Percentiles rank a stretch among this genome's conserved stretches.
phyloP scores from a whole-genome alignment of 2,329 filamentous ascomycete species.

The Pseudocercospora fijiensis region DNA sequence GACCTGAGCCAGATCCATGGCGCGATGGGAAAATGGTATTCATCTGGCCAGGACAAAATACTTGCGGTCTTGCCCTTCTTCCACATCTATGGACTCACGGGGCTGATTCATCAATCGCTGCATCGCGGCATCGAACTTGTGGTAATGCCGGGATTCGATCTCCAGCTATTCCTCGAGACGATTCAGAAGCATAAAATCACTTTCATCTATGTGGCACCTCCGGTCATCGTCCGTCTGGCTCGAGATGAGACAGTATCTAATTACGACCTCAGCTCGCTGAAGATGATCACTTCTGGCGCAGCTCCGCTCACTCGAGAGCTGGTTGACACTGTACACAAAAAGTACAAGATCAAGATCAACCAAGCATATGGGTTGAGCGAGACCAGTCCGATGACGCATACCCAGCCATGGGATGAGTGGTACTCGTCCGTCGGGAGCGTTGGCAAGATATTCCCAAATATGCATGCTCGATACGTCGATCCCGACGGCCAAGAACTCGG shows the following conservation, averaged over 20 bases:
- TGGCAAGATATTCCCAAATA: slow-evolving; percentile 73
- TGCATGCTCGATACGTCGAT: slow-evolving; percentile 77
- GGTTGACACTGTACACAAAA: slow-evolving; percentile 69
- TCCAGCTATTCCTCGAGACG: slow-evolving; percentile 72
- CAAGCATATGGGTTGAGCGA: slow-evolving; percentile 86
- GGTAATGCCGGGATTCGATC: slow-evolving; percentile 76
- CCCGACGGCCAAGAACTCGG: slow-evolving; percentile 58
- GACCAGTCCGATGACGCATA: slow-evolving; percentile 40
- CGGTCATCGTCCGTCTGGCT: slow-evolving; percentile 73
- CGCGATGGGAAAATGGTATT: slow-evolving; percentile 54
- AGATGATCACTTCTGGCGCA: slow-evolving; percentile 85
- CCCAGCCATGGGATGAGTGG: slow-evolving; percentile 71
- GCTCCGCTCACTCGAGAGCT: slow-evolving; percentile 80
- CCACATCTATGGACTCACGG: slow-evolving; percentile 82
- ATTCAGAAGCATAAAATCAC: slow-evolving; percentile 74
- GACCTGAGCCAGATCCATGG: slow-evolving; percentile 56
- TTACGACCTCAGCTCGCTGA: slow-evolving; percentile 76
- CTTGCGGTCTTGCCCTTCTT: slow-evolving; percentile 84
- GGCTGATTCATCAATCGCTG: slow-evolving; percentile 67
- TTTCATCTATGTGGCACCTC: slow-evolving; percentile 79
- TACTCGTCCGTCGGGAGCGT: slow-evolving; percentile 72
- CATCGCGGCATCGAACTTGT: slow-evolving; percentile 65
- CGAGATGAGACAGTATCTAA: slow-evolving; percentile 75
- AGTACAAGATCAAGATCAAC: slow-evolving; percentile 76
- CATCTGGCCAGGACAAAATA: slow-evolving; percentile 63